phyloP scores from a whole-genome alignment of 495 filamentous ascomycete genomes.

The Glonium stellatum region DNA sequence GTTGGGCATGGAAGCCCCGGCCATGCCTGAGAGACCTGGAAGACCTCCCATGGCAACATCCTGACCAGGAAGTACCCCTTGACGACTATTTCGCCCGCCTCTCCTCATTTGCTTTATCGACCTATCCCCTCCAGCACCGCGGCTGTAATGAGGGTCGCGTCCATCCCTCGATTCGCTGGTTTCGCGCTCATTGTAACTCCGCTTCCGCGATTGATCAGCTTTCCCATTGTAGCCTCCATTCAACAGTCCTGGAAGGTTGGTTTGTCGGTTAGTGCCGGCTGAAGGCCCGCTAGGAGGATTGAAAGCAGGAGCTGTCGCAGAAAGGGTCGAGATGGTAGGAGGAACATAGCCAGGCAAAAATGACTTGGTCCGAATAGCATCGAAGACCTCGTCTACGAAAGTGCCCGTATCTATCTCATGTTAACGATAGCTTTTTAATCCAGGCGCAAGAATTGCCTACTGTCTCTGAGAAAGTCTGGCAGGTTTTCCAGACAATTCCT shows the following conservation, averaged over 20 bases:
- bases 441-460: conserved; percentile 40
- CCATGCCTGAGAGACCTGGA: background rate
- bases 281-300: conserved; percentile 31
- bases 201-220: conserved; percentile 38
- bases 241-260: background rate
- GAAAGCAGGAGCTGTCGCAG: conserved; percentile 31
- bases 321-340: conserved; percentile 33
- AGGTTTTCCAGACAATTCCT: conserved; percentile 69
- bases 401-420: conserved; percentile 51
- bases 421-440: background rate
- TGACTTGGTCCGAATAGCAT: conserved; percentile 57
- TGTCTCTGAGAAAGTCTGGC: conserved; percentile 79
- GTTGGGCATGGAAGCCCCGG: conserved; percentile 33
- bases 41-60: background rate
- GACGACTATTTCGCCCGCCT: conserved; percentile 34
- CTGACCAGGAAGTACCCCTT: conserved; percentile 7
- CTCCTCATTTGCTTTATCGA: conserved; percentile 68
- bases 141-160: conserved; percentile 40
- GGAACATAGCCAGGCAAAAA: conserved; percentile 51
- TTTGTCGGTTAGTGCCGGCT: background rate
- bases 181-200: conserved; percentile 39
- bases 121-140: conserved; percentile 40
- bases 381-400: conserved; percentile 85
- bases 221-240: conserved; percentile 24
- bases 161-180: conserved; percentile 28